Evolutionary conservation across 73 alveolate genomes (phyloP), one percentile per base, ranked within the genome.

Genomic region (Paramecium octaurelia): DNA sequence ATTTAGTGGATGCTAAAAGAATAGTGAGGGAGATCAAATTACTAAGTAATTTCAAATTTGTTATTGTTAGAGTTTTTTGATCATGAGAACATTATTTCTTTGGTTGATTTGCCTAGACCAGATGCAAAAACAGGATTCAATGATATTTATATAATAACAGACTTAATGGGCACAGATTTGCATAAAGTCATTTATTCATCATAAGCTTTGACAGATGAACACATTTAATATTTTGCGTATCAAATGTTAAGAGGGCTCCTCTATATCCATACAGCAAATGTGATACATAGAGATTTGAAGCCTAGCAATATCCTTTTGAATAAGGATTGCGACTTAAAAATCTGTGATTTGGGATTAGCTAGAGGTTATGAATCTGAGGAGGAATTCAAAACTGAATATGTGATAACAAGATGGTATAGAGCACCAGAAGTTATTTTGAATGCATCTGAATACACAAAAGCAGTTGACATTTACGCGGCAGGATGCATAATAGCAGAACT

Each of bases 91-190:
- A 92, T 95, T 24, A 95, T 96, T 21, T 87, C 95, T 29, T 44
- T 96, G 8, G 27, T 95, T 11, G 99, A 96, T 77, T 92, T 97
- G 40, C 95, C 95, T 42, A 93, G 95, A 87, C 99, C 99, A 6
- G 97, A 95, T 9, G 96, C 97, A 18, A 93, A 96, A 68, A 92
- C 97, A 10, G 97, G 98, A 46, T 97, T 85, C 86, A 97, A 97
- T 76, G 99, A 97, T 86, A 97, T 96, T 68, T 97, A 97, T 86
- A 97, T 97, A 85, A 94, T 97, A 4, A 94, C 97, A 44, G 99
- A 97, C 59, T 85, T 96, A 85, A 97, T 97, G 99, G 99, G 96
- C 73, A 97, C 99, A 27, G 99, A 97, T 92, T 88, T 97, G 96
- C 99, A 96, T 86, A 77, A 98, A 88, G 98, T 97, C 44, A 95